A percentile compares a stretch with the other conserved stretches of the same genome.
Conservation (phyloP, 441 rosid species). For the Erodium texanum region DNA sequence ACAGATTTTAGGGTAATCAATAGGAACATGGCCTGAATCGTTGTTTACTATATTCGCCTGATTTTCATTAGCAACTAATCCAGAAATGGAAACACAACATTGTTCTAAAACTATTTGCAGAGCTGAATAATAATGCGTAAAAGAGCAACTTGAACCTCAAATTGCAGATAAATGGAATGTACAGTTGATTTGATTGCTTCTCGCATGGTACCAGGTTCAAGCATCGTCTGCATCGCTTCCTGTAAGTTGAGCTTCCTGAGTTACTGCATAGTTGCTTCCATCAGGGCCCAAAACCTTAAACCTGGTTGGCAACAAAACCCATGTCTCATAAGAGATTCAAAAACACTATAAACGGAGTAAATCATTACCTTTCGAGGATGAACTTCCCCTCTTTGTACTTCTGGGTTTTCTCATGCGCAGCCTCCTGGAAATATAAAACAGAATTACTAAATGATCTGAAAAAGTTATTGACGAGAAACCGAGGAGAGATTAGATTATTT, state of each 20-base stretch:
- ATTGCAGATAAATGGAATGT: slow-evolving; percentile 17
- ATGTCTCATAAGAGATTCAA: slow-evolving; percentile 10
- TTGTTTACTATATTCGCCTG: not conserved
- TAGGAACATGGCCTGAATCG: no score
- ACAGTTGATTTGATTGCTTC: slow-evolving; percentile 11
- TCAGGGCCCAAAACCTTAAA: slow-evolving; percentile 61
- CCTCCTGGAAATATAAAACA: slow-evolving; percentile 32
- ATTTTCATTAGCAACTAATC: slow-evolving; percentile 7
- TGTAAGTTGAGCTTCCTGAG: slow-evolving; percentile 35
- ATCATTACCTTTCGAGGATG: slow-evolving; percentile 57
- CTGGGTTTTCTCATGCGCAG: slow-evolving; percentile 50
- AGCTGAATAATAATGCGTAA: not conserved
- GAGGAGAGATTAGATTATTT: not conserved
- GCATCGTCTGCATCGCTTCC: slow-evolving; percentile 48
- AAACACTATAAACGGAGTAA: not conserved
- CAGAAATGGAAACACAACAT: not conserved
- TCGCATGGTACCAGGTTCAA: slow-evolving; percentile 13
- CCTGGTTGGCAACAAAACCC: slow-evolving; percentile 33
- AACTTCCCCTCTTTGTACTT: slow-evolving; percentile 82
- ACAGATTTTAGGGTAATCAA: no score
- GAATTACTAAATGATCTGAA: not conserved
- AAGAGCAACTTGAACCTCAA: no score
- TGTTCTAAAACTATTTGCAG: slow-evolving; percentile 9
- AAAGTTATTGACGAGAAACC: no score
- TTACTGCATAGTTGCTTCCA: slow-evolving; percentile 33